A percentile compares a stretch with the other conserved stretches of the same genome.
Evolutionary conservation across 73 alveolate species (phyloP).

Genomic region (Diophrys sp.): DNA sequence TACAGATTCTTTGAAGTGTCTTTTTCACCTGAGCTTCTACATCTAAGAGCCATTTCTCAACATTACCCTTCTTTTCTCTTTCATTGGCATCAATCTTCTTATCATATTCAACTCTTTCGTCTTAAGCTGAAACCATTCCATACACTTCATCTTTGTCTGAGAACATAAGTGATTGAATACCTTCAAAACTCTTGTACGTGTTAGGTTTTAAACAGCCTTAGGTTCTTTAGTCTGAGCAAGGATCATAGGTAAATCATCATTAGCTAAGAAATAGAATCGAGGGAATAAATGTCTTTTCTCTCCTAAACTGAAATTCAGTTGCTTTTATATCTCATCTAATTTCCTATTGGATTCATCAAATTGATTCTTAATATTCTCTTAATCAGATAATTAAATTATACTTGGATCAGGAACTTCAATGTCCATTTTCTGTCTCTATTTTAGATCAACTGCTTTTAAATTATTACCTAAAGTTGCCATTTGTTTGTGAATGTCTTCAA

Average conservation of each 20-base stretch:
- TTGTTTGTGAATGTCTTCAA: slow-evolving; percentile 97
- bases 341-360: slow-evolving; percentile 86
- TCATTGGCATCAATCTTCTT: too few relatives aligned
- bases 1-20: slow-evolving; percentile 52
- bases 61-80: slow-evolving; percentile 95
- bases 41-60: slow-evolving; percentile 94
- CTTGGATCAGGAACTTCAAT: slow-evolving; percentile 64
- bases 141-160: too few relatives aligned
- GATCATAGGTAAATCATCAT: slow-evolving; percentile 96
- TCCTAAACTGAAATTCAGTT: slow-evolving; percentile 96
- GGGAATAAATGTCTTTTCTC: slow-evolving; percentile 98
- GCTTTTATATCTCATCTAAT: slow-evolving; percentile 95
- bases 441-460: slow-evolving; percentile 89
- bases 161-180: slow-evolving; percentile 88
- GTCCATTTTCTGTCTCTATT: slow-evolving; percentile 90
- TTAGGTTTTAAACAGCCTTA: slow-evolving; percentile 91
- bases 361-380: too few relatives aligned
- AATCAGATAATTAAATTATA: slow-evolving; percentile 61
- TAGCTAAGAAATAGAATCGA: slow-evolving; percentile 98
- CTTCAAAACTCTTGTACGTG: slow-evolving; percentile 97
- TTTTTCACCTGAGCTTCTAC: slow-evolving; percentile 89
- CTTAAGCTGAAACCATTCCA: slow-evolving; percentile 95
- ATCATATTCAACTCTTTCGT: too few relatives aligned
- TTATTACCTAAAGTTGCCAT: slow-evolving; percentile 84
- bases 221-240: slow-evolving; percentile 98